Evolutionary conservation across 345 rosid genomes (phyloP).

Genomic region (Hirschfeldia incana): DNA sequence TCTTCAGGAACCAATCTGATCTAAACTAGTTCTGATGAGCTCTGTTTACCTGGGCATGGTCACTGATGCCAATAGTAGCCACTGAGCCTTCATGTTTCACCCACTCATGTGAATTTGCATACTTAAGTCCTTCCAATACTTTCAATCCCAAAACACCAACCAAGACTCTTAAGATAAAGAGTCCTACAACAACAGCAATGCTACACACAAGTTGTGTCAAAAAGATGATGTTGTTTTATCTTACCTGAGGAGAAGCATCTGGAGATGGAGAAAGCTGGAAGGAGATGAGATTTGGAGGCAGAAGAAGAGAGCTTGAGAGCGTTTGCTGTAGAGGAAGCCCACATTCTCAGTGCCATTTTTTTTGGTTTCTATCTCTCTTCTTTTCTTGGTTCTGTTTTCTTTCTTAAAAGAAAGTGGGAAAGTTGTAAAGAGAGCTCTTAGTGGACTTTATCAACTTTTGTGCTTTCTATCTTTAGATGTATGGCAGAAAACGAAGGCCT

Average conservation of each 20-base stretch:
- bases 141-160: slow-evolving; percentile 11
- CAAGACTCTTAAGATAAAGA: slow-evolving; percentile 9
- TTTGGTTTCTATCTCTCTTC: neutral
- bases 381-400: neutral
- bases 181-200: slow-evolving; percentile 11
- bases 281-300: slow-evolving; percentile 38
- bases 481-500: slow-evolving; percentile 76
- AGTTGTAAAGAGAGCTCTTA: slow-evolving; percentile 15
- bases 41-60: slow-evolving; percentile 84
- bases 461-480: slow-evolving; percentile 58
- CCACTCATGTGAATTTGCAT: slow-evolving; percentile 92
- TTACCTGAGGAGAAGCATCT: slow-evolving; percentile 87
- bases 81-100: slow-evolving; percentile 90
- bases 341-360: slow-evolving; percentile 82
- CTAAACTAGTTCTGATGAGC: slow-evolving; percentile 6
- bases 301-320: slow-evolving; percentile 65
- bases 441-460: slow-evolving; percentile 14
- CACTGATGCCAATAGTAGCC: slow-evolving; percentile 86
- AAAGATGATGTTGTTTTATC: neutral
- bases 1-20: neutral
- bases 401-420: slow-evolving; percentile 25
- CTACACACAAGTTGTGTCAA: neutral
- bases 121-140: slow-evolving; percentile 93
- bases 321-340: slow-evolving; percentile 96
- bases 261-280: slow-evolving; percentile 63